These are phyloP conservation scores for Dioscorea dumetorum DNA, from an alignment of 106 monocot species.

Conservation along the genomic window DNA sequence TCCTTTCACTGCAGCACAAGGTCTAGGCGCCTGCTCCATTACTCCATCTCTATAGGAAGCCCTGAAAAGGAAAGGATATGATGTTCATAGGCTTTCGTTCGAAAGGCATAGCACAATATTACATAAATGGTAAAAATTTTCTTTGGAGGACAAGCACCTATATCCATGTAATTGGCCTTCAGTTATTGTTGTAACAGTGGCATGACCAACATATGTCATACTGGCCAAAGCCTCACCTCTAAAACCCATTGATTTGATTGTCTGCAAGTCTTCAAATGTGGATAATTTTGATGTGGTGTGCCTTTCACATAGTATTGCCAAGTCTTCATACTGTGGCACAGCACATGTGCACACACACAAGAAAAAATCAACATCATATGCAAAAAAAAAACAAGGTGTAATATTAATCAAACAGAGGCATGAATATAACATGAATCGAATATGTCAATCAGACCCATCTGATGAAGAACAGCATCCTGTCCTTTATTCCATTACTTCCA, in stretches of 20 bases:
- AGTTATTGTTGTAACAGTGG: conserved; percentile 94
- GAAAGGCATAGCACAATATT: background rate
- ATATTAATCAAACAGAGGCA: too few relatives aligned
- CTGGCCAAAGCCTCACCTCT: conserved; percentile 99
- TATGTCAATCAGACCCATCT: too few relatives aligned
- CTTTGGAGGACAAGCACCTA: conserved; percentile 34
- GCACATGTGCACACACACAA: background rate
- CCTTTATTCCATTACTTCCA: too few relatives aligned
- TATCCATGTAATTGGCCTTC: conserved; percentile 94
- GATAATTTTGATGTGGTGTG: conserved; percentile 98
- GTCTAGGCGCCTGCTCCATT: conserved; percentile 93
- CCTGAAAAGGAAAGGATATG: conserved; percentile 22
- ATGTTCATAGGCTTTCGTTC: conserved; percentile 2
- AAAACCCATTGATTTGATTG: conserved; percentile 94
- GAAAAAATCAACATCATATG: too few relatives aligned
- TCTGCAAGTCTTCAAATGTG: conserved; percentile 76
- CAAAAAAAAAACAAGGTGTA: too few relatives aligned
- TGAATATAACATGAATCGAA: too few relatives aligned
- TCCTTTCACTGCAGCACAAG: conserved; percentile 98
- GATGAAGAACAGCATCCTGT: too few relatives aligned
- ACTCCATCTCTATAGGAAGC: conserved; percentile 92
- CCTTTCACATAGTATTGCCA: conserved; percentile 93
- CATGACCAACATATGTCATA: conserved; percentile 99
- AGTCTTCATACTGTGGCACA: conserved; percentile 66
- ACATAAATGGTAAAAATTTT: background rate